Percentiles rank a stretch among this genome's conserved stretches.
Conservation (phyloP, 306 rosid genomes). For the Biancaea sappan region DNA sequence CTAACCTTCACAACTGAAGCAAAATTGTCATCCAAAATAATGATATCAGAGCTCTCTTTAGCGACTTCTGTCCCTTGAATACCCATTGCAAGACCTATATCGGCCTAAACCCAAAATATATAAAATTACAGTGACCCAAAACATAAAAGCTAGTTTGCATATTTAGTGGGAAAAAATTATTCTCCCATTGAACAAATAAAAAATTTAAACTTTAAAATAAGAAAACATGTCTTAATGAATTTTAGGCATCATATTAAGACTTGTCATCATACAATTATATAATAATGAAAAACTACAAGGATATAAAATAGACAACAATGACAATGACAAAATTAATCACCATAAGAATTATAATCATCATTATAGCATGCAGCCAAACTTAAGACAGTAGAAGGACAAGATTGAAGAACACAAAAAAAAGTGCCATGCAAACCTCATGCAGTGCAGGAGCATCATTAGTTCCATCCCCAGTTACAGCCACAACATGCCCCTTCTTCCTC, state of each 20-base stretch:
- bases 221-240: background rate
- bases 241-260: background rate
- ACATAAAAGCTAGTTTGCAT: background rate
- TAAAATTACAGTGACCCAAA: constrained; percentile 6
- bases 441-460: constrained; percentile 94
- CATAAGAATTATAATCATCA: constrained; percentile 2
- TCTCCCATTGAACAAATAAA: background rate
- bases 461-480: constrained; percentile 96
- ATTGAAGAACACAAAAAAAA: constrained; percentile 12
- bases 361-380: background rate
- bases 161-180: background rate
- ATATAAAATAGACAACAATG: constrained; percentile 14
- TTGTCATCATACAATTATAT: background rate
- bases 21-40: constrained; percentile 92
- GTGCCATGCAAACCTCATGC: constrained; percentile 68
- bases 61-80: constrained; percentile 92
- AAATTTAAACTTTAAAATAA: background rate
- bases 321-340: constrained; percentile 4
- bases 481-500: constrained; percentile 74
- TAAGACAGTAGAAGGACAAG: background rate
- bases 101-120: constrained; percentile 61
- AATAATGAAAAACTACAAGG: background rate
- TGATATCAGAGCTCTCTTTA: constrained; percentile 89
- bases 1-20: constrained; percentile 87
- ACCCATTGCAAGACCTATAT: constrained; percentile 94